Base-by-base conservation (phyloP, 208 protist species). In the Crithidia acanthocephali region DNA sequence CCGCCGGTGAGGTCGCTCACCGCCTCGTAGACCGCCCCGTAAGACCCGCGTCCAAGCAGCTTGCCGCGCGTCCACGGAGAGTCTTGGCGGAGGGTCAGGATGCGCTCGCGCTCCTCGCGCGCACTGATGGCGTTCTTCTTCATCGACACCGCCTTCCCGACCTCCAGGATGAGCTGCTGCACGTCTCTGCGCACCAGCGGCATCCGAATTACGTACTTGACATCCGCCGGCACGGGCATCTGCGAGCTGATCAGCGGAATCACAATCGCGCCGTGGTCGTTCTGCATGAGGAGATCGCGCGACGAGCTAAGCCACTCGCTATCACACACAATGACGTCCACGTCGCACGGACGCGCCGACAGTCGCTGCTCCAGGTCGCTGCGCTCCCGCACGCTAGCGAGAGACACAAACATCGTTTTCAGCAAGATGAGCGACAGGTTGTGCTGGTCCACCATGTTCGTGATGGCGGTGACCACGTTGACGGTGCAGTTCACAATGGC, bases 1-100 rank as follows among this genome's bases (percentile, higher is more conserved):
- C 93, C 93, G 11, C 93, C 93, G 18, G 93, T 97, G 42, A 97
- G 81, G 73, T 96, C 90, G 79, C 90, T 97, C 25, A 84, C 93
- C 5, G 91, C 91, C 65, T 97, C 93, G 79, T 96, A 96, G 30
- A 96, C 91, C 2, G 90, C 90, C 23, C 93, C 93, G 72, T 93
- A 96, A 28, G 81, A 87, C 15, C 93, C 93, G 35, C 88, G 87
- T n/a, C 93, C 93, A 11, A 97, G 82, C 20, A 97, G 73, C 63
- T 86, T 86, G 35, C 93, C 93, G 62, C 92, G 90, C 13, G 91
- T 95, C 93, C 93, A 97, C 47, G 93, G 93, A 13, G 92, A 95
- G 52, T 97, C 92, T 33, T 97, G 92, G 11, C 92, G 79, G 13
- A 95, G 81, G 16, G 92, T 95, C 22, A 97, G 76, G 68, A 97